Conservation (phyloP, 2,329 filamentous ascomycete genomes). For the Sclerotinia sclerotiorum region DNA sequence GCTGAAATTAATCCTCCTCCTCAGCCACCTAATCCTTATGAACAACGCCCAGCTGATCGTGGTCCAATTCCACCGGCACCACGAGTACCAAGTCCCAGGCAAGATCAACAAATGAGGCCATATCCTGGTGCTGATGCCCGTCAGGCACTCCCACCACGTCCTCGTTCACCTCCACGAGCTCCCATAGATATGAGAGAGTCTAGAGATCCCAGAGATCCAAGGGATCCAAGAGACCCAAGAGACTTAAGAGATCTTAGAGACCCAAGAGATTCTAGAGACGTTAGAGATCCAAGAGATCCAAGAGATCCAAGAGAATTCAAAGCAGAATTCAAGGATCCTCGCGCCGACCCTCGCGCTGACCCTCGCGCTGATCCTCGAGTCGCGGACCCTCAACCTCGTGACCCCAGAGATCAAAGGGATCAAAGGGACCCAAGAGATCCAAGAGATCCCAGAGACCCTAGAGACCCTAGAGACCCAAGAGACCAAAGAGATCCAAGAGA, state of each 20-base stretch:
- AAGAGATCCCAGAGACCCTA: constrained; percentile 7
- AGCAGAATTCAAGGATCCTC: constrained; percentile 8
- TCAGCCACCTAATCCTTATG: constrained; percentile 78
- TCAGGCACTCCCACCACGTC: constrained; percentile 53
- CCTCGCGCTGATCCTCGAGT: too few species aligned
- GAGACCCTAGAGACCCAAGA: neutral
- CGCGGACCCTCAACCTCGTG: constrained; percentile 36
- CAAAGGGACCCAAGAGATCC: neutral
- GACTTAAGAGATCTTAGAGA: constrained; percentile 42
- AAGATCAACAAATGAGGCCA: constrained; percentile 65
- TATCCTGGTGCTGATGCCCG: constrained; percentile 65
- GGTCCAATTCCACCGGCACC: constrained; percentile 68
- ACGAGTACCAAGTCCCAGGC: constrained; percentile 64
- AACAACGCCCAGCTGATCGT: constrained; percentile 71
- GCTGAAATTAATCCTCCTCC: constrained; percentile 77
- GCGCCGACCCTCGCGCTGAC: neutral
- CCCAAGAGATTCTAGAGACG: constrained; percentile 2
- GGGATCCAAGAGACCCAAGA: constrained; percentile 9
- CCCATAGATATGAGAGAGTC: constrained; percentile 3
- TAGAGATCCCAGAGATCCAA: constrained; percentile 9
- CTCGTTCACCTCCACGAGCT: constrained; percentile 51
- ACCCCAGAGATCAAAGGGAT: constrained; percentile 28
- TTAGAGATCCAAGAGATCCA: constrained; percentile 2
- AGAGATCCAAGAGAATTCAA: constrained; percentile 15
- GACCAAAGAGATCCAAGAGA: constrained; percentile 17